Percentiles rank a stretch among this genome's conserved stretches.
Conservation (phyloP, 2,329 filamentous ascomycete genomes). For the Septoria petroselini region DNA sequence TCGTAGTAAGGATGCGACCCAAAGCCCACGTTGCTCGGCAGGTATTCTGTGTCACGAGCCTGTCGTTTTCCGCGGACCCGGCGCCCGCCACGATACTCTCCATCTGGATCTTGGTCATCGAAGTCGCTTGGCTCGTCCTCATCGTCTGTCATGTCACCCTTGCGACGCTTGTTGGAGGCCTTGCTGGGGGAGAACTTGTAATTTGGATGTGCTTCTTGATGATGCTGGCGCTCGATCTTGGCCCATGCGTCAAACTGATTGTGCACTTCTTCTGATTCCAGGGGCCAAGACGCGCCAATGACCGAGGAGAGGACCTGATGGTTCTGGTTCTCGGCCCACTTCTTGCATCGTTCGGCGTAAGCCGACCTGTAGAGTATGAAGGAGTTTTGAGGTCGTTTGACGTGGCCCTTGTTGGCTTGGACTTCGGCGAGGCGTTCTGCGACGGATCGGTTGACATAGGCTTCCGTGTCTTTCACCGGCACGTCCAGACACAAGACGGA, state of each 20-base stretch:
- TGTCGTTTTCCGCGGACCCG: conserved; percentile 30
- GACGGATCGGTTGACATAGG: conserved; percentile 69
- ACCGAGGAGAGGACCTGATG: conserved; percentile 88
- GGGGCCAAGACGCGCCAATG: conserved; percentile 81
- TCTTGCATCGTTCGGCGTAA: conserved; percentile 81
- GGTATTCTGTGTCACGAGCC: conserved; percentile 27
- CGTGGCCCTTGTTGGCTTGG: conserved; percentile 68
- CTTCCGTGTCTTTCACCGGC: conserved; percentile 71
- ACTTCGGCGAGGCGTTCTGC: conserved; percentile 67
- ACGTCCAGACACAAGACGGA: conserved; percentile 65
- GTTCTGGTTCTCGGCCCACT: conserved; percentile 79
- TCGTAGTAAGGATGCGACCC: conserved; percentile 35
- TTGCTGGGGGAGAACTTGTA: conserved; percentile 95
- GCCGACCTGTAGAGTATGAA: conserved; percentile 98
- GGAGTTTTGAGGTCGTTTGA: conserved; percentile 92
- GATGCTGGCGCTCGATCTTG: conserved; percentile 76
- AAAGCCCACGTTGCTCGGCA: conserved; percentile 33
- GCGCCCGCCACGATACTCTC: conserved; percentile 33
- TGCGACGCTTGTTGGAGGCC: conserved; percentile 52
- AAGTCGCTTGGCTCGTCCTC: conserved; percentile 36
- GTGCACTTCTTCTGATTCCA: conserved; percentile 71
- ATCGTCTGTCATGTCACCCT: conserved; percentile 36
- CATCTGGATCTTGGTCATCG: conserved; percentile 37
- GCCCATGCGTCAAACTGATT: conserved; percentile 76
- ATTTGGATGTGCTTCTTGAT: conserved; percentile 76